Base-by-base conservation (phyloP, 1,284 basidiomycete species). In the Apiotrichum laibachii region DNA sequence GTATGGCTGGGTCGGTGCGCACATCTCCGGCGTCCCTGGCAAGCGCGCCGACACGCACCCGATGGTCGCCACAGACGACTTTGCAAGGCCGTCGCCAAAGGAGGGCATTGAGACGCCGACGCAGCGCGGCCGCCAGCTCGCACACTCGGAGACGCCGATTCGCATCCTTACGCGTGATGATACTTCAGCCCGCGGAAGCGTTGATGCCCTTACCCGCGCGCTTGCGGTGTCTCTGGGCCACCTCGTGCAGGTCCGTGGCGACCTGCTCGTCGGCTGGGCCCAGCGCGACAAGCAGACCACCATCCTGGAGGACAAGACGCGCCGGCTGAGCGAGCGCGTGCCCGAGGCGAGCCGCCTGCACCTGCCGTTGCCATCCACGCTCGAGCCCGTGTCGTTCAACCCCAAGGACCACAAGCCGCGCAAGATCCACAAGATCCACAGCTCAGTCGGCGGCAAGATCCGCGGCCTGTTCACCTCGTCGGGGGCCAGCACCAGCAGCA, bases 1-100 rank as follows among this genome's bases (percentile, higher is more conserved):
- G 21, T 75, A 77, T 51, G 65, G 68, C 10, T 79, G 77, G 77
- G 68, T 69, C 7, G 72, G 68, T 0, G 68, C 71, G 2, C 50
- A 72, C 8, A 47, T 77, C 19, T 69, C 68, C 12, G 70, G 72
- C 26, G 48, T 44, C 7, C 44, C 54, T 1, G 57, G 57, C 2
- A 57, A 63, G 22, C 50, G 59, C 4, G 62, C 59, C 5, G 59
- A 60, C 47, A 61, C 62, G 11, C 61, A 63, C 22, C 59, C 59
- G 8, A 53, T 48, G 15, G 35, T 48, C 5, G 35, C 44, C 43
- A 48, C 53, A 9, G 56, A 53, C 21, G 61, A 63, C 50, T 63
- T 63, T 55, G 55, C 37, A 21, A 50, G 49, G 5, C 44, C 19
- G 12, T 46, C 31, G 6, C 22, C 43, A n/a, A 42, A 46, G 19